phyloP scores from a whole-genome alignment of 1,139 yeast genomes.

The Arxiozyma heterogenica region DNA sequence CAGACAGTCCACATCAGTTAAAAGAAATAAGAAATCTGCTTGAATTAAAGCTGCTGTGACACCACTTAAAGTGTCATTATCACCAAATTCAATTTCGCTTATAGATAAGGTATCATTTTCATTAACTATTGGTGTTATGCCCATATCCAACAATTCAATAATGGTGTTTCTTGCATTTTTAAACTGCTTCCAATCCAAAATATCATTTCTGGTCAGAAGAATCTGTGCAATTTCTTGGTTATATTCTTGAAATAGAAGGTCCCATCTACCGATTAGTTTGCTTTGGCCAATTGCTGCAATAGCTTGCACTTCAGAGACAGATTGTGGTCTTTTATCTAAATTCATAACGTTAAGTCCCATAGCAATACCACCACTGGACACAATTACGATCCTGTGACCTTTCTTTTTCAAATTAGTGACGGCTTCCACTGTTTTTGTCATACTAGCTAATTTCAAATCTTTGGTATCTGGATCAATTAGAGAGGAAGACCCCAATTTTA shows the following conservation, averaged over 20 bases:
- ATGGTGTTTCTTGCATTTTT: conserved; percentile 88
- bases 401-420: conserved; percentile 73
- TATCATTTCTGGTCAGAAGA: conserved; percentile 83
- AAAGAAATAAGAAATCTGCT: conserved; percentile 81
- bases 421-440: conserved; percentile 86
- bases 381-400: conserved; percentile 83
- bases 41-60: conserved; percentile 92
- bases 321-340: conserved; percentile 58
- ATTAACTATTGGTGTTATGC: conserved; percentile 88
- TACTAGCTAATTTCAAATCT: conserved; percentile 84
- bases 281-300: conserved; percentile 96
- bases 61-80: conserved; percentile 93
- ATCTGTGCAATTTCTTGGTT: conserved; percentile 87
- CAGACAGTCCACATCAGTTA: conserved; percentile 96
- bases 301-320: conserved; percentile 77
- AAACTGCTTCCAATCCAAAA: conserved; percentile 84
- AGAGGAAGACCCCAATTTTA: conserved; percentile 82
- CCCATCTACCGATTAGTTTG: conserved; percentile 82
- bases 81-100: conserved; percentile 91
- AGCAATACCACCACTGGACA: conserved; percentile 94
- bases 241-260: conserved; percentile 70
- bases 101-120: conserved; percentile 94
- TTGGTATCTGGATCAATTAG: conserved; percentile 82
- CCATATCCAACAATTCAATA: conserved; percentile 73
- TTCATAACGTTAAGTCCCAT: conserved; percentile 80